Percentiles rank a stretch among this genome's conserved stretches.
Evolutionary conservation across 768 basidiomycete species (phyloP).

Genomic region (Lactifluus volemus): DNA sequence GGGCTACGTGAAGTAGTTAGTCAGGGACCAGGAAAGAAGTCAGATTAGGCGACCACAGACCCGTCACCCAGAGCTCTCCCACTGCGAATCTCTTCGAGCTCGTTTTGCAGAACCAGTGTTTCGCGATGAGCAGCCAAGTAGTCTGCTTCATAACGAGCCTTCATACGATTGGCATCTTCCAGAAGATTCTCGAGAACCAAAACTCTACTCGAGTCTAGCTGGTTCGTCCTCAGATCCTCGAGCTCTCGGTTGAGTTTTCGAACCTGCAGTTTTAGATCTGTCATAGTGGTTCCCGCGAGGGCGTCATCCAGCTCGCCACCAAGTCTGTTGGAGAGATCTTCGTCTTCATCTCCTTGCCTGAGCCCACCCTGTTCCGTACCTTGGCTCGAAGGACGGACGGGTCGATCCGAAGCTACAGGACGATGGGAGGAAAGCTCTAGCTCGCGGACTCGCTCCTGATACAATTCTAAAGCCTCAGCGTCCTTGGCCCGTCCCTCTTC

Average conservation of each 20-base stretch:
- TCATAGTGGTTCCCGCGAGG: slow-evolving; percentile 77
- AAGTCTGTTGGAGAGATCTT: slow-evolving; percentile 50
- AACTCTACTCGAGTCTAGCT: slow-evolving; percentile 65
- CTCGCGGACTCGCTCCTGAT: slow-evolving; percentile 86
- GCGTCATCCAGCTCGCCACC: slow-evolving; percentile 86
- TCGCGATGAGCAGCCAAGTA: slow-evolving; percentile 80
- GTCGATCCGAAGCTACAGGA: slow-evolving; percentile 30
- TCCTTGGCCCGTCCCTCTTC: slow-evolving; percentile 67
- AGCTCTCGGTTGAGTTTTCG: slow-evolving; percentile 76
- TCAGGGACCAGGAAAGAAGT: not conserved
- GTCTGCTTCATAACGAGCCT: slow-evolving; percentile 80
- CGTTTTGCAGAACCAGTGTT: slow-evolving; percentile 67
- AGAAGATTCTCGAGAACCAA: slow-evolving; percentile 86
- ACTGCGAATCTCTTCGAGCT: slow-evolving; percentile 82
- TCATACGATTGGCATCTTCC: slow-evolving; percentile 87
- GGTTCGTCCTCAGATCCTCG: slow-evolving; percentile 61
- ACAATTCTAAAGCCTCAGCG: slow-evolving; percentile 76
- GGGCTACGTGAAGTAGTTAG: slow-evolving; percentile 36
- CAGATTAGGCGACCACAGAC: slow-evolving; percentile 34
- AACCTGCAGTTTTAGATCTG: slow-evolving; percentile 84
- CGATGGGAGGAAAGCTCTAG: slow-evolving; percentile 63
- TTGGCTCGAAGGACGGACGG: slow-evolving; percentile 35
- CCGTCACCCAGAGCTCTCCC: slow-evolving; percentile 81
- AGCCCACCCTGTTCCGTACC: slow-evolving; percentile 28
- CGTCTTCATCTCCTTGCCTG: slow-evolving; percentile 30